Evolutionary conservation across 2,329 filamentous ascomycete genomes (phyloP).

Genomic region (Colletotrichum theobromicola): DNA sequence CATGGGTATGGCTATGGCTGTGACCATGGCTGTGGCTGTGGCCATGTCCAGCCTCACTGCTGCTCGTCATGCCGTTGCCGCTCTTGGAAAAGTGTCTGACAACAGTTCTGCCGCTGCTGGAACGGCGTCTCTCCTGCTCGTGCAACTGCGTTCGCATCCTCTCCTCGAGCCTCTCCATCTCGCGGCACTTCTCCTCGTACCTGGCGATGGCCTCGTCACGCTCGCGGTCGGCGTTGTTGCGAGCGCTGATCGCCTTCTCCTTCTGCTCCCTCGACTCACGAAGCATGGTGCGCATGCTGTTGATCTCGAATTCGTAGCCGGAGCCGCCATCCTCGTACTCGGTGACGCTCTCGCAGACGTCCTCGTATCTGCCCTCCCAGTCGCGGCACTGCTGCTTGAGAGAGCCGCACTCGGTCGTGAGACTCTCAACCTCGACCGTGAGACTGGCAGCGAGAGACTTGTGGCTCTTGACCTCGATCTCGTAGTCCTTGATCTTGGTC

Average conservation of each 20-base stretch:
- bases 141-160: slow-evolving; percentile 7
- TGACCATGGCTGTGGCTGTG: neutral
- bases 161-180: slow-evolving; percentile 16
- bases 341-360: slow-evolving; percentile 14
- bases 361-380: slow-evolving; percentile 9
- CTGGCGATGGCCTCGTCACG: neutral
- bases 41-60: neutral
- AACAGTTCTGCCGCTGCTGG: neutral
- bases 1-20: neutral
- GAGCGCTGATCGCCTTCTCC: slow-evolving; percentile 7
- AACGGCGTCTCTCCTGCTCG: neutral
- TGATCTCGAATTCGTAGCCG: slow-evolving; percentile 6
- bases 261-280: slow-evolving; percentile 13
- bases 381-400: slow-evolving; percentile 11
- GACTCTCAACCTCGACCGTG: slow-evolving; percentile 1
- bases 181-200: slow-evolving; percentile 9
- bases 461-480: neutral
- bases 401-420: neutral
- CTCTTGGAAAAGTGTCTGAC: neutral
- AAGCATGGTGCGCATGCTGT: slow-evolving; percentile 9
- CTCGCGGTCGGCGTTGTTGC: slow-evolving; percentile 10
- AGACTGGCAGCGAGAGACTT: neutral
- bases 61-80: neutral
- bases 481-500: neutral
- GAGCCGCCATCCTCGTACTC: slow-evolving; percentile 16